These are phyloP conservation scores for Saturnispora mendoncae DNA, from an alignment of 805 yeast species.

Conservation along the genomic window DNA sequence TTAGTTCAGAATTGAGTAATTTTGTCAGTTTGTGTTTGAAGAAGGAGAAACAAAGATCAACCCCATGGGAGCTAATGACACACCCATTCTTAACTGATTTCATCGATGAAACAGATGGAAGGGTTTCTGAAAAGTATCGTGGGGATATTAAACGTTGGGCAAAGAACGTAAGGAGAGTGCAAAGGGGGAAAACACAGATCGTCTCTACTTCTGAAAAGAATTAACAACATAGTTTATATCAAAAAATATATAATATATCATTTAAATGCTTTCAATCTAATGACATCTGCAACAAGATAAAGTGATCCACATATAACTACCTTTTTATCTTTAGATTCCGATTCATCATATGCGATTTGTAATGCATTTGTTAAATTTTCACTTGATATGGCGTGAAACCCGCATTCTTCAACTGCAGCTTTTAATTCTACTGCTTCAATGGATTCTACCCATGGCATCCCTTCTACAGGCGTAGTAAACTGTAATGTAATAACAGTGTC, in stretches of 20 bases:
- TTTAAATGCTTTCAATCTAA: constrained; percentile 24
- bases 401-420: constrained; percentile 10
- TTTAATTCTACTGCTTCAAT: constrained; percentile 26
- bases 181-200: constrained; percentile 27
- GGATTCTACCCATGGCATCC: constrained; percentile 89
- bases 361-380: constrained; percentile 19
- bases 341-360: constrained; percentile 16
- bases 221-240: background rate
- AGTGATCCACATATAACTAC: constrained; percentile 63
- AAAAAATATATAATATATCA: background rate
- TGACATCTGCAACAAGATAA: constrained; percentile 53
- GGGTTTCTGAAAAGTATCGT: constrained; percentile 19
- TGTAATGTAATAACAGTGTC: constrained; percentile 56
- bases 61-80: constrained; percentile 59
- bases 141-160: constrained; percentile 29
- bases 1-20: constrained; percentile 43
- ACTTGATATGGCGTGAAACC: too few relatives aligned
- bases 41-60: constrained; percentile 65
- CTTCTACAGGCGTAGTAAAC: constrained; percentile 58
- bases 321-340: constrained; percentile 9
- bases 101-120: constrained; percentile 21
- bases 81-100: constrained; percentile 28
- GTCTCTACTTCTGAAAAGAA: background rate
- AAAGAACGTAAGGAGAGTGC: constrained; percentile 30
- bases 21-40: constrained; percentile 69